Evolutionary conservation across 2,329 filamentous ascomycete species (phyloP).

Genomic region (Capronia americana): DNA sequence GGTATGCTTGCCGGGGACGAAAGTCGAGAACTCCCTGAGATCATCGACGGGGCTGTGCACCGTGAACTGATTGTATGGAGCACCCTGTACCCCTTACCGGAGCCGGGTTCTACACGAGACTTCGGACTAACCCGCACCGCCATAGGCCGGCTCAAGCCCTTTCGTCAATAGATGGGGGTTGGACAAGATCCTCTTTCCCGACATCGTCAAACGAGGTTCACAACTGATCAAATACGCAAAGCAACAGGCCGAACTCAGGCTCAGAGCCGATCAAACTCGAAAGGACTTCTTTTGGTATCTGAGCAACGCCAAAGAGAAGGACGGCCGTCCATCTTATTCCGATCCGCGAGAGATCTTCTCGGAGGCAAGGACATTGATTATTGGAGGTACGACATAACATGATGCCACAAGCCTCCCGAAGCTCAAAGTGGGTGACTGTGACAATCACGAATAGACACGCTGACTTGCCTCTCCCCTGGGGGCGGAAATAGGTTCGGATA

Average conservation of each 20-base stretch:
- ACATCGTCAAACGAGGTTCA: constrained; percentile 5
- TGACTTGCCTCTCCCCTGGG: background rate
- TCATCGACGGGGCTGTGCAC: constrained; percentile 18
- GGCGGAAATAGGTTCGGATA: constrained; percentile 10
- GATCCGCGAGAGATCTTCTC: constrained; percentile 11
- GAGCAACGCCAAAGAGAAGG: constrained; percentile 14
- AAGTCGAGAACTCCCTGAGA: constrained; percentile 41
- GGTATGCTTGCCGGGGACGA: constrained; percentile 46
- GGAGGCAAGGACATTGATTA: constrained; percentile 7
- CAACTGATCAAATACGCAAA: constrained; percentile 14
- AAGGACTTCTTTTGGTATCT: constrained; percentile 21
- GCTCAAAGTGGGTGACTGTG: background rate
- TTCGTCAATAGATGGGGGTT: constrained; percentile 14
- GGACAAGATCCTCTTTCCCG: constrained; percentile 19
- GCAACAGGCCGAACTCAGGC: constrained; percentile 4
- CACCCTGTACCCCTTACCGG: background rate
- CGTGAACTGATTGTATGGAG: constrained; percentile 11
- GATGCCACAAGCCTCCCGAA: background rate
- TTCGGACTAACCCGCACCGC: background rate
- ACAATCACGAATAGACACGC: background rate
- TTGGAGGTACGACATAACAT: constrained; percentile 11
- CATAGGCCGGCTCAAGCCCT: constrained; percentile 9
- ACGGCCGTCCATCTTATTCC: constrained; percentile 11
- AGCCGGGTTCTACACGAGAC: background rate
- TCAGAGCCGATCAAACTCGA: constrained; percentile 9